These are phyloP conservation scores for Diaporthe sp. DNA, from an alignment of 2,329 filamentous ascomycete genomes.

Conservation along the genomic window DNA sequence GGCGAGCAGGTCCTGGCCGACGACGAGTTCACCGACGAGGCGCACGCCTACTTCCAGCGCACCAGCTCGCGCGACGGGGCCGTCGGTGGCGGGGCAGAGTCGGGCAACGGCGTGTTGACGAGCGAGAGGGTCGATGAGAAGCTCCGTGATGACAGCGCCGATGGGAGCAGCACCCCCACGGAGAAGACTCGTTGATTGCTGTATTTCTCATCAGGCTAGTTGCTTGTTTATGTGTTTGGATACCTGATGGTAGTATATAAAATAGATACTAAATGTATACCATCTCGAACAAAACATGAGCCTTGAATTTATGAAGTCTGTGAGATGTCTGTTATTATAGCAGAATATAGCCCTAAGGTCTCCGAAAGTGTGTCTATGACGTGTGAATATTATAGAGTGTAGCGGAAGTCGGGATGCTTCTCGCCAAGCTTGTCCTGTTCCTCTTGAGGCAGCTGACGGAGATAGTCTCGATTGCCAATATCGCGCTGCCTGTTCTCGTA, in stretches of 20 bases:
- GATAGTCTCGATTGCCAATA: not conserved
- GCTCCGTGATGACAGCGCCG: slow-evolving; percentile 26
- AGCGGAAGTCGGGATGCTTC: not conserved
- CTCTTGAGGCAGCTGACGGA: not conserved
- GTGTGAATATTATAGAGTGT: not conserved
- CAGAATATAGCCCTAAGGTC: not conserved
- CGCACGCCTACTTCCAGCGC: slow-evolving; percentile 67
- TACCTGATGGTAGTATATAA: slow-evolving; percentile 5
- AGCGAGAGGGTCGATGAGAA: slow-evolving; percentile 35
- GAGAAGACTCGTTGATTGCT: slow-evolving; percentile 32
- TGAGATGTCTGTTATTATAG: not conserved
- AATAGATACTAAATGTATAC: slow-evolving; percentile 6
- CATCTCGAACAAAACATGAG: not conserved
- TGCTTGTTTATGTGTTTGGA: slow-evolving; percentile 2
- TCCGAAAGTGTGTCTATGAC: not conserved
- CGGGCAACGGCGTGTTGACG: slow-evolving; percentile 16
- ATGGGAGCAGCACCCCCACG: slow-evolving; percentile 20
- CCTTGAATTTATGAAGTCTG: not conserved
- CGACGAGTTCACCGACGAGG: slow-evolving; percentile 66
- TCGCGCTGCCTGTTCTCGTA: slow-evolving; percentile 1
- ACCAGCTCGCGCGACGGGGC: slow-evolving; percentile 44
- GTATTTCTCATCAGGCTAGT: not conserved
- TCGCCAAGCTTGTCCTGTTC: slow-evolving; percentile 2
- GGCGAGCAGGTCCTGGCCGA: slow-evolving; percentile 53
- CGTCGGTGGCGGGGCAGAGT: not conserved